Evolutionary conservation across 192 early-diverging fungal genomes (phyloP).

Genomic region (Chytriomyces confervae): DNA sequence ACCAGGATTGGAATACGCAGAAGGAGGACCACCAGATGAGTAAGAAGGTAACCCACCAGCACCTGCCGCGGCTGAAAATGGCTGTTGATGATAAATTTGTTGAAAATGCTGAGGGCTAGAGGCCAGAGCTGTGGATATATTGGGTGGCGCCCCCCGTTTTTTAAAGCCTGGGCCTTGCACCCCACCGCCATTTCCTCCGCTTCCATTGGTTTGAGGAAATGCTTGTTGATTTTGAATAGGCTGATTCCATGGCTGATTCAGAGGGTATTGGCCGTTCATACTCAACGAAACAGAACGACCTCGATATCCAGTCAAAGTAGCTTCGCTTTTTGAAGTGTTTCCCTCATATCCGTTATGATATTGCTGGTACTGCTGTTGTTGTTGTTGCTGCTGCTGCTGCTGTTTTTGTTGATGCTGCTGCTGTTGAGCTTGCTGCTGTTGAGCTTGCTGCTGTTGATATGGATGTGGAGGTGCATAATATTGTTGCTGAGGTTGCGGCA

Average conservation of each 20-base stretch:
- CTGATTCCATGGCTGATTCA: conserved; percentile 30
- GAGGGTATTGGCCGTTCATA: conserved; percentile 11
- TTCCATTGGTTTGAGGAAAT: neutral
- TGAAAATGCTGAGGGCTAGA: conserved; percentile 16
- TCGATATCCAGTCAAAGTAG: no score
- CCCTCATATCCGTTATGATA: no score
- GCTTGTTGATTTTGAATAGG: conserved; percentile 16
- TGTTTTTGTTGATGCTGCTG: no score
- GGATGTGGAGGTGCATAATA: neutral
- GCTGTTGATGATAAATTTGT: conserved; percentile 3
- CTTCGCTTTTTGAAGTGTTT: no score
- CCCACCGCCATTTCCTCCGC: neutral
- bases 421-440: no score
- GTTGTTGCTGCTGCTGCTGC: no score
- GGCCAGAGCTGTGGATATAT: conserved; percentile 20
- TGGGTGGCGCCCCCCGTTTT: conserved; percentile 9
- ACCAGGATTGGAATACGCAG: no score
- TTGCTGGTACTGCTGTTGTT: no score
- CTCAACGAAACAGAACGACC: conserved; percentile 8
- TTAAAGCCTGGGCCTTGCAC: neutral
- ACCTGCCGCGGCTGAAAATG: neutral
- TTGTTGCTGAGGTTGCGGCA: neutral
- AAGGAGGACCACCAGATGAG: neutral
- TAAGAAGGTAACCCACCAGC: neutral
- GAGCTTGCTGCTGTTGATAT: no score